phyloP scores from a whole-genome alignment of 1,284 basidiomycete species.

The Exsudoporus floridanus region DNA sequence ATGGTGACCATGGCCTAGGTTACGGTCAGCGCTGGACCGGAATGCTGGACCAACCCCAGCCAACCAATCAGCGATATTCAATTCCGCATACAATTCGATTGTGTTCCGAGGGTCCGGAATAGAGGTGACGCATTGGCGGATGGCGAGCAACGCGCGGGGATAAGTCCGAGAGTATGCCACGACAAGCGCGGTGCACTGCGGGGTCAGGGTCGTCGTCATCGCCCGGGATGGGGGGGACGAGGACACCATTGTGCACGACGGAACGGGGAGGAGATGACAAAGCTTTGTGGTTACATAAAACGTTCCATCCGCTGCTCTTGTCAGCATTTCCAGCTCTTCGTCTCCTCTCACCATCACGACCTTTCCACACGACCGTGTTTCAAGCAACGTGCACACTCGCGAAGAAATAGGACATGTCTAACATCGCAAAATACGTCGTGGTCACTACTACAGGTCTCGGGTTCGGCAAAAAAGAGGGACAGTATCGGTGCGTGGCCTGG shows the following conservation, averaged over 20 bases:
- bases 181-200: not conserved
- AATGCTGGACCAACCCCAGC: not conserved
- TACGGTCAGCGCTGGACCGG: not conserved
- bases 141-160: too few relatives aligned
- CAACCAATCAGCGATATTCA: not conserved
- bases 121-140: not conserved
- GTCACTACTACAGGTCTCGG: conserved; percentile 19
- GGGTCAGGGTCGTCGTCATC: not conserved
- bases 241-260: not conserved
- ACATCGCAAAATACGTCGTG: conserved; percentile 1
- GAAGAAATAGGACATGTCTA: not conserved
- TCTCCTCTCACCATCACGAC: conserved; percentile 38
- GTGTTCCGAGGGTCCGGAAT: not conserved
- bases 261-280: conserved; percentile 31
- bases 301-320: conserved; percentile 32
- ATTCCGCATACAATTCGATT: not conserved
- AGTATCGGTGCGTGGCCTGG: conserved; percentile 20
- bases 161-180: not conserved
- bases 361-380: not conserved
- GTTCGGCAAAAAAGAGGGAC: conserved; percentile 4
- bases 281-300: conserved; percentile 38
- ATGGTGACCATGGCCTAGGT: not conserved
- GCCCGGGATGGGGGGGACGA: not conserved
- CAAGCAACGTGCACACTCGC: not conserved
- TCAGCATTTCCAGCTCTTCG: conserved; percentile 36